Evolutionary conservation across 2,329 filamentous ascomycete genomes (phyloP).

Genomic region (Cladophialophora yegresii): DNA sequence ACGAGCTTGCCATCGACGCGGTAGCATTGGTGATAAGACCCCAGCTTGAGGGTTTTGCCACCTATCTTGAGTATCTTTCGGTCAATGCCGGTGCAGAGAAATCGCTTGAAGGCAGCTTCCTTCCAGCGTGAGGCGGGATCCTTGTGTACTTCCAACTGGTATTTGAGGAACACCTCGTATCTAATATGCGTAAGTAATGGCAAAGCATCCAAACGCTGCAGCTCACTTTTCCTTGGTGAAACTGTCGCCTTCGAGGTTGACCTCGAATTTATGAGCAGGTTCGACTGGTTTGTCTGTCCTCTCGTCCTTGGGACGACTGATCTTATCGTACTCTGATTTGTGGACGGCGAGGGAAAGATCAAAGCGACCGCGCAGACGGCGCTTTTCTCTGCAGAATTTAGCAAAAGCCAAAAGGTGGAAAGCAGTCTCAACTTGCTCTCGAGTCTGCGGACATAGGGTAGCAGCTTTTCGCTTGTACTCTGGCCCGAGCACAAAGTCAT

Average conservation of each 20-base stretch:
- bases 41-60: slow-evolving; percentile 48
- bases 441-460: slow-evolving; percentile 48
- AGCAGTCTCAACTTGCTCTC: slow-evolving; percentile 44
- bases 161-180: slow-evolving; percentile 51
- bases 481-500: slow-evolving; percentile 50
- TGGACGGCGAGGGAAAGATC: slow-evolving; percentile 48
- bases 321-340: slow-evolving; percentile 48
- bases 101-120: slow-evolving; percentile 49
- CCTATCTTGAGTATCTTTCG: slow-evolving; percentile 42
- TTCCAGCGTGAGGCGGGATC: slow-evolving; percentile 50
- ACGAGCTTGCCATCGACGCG: slow-evolving; percentile 53
- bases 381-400: slow-evolving; percentile 46
- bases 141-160: slow-evolving; percentile 51
- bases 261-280: slow-evolving; percentile 53
- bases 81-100: slow-evolving; percentile 51
- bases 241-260: slow-evolving; percentile 51
- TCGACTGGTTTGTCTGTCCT: slow-evolving; percentile 49
- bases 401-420: not conserved
- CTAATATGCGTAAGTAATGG: slow-evolving; percentile 34
- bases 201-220: not conserved
- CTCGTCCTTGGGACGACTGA: slow-evolving; percentile 49
- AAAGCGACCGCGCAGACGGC: slow-evolving; percentile 47
- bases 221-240: slow-evolving; percentile 51
- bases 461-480: slow-evolving; percentile 52
- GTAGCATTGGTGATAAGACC: slow-evolving; percentile 56